A percentile compares a stretch with the other conserved stretches of the same genome.
These are phyloP conservation scores for Meyerozyma guilliermondii DNA, from an alignment of 1,139 yeast species.

Conservation along the genomic window DNA sequence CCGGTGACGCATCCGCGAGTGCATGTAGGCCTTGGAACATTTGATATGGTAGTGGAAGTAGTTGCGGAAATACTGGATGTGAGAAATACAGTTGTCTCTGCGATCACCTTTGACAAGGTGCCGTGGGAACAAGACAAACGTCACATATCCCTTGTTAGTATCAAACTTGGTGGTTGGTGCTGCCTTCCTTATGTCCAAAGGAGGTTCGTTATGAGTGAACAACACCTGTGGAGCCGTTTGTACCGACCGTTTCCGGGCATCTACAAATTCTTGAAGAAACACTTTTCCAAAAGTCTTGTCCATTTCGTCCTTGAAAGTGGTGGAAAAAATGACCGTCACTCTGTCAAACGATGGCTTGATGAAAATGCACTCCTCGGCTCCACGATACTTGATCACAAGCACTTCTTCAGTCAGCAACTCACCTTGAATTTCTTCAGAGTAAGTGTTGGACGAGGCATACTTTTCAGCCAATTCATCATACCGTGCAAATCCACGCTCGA, in stretches of 20 bases:
- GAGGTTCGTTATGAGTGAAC: constrained; percentile 87
- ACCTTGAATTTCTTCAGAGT: constrained; percentile 47
- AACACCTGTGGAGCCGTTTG: constrained; percentile 98
- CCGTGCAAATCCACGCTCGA: constrained; percentile 76
- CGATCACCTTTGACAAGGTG: constrained; percentile 67
- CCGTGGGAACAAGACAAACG: constrained; percentile 74
- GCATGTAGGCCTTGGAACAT: constrained; percentile 97
- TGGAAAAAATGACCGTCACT: constrained; percentile 93
- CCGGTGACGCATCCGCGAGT: constrained; percentile 95
- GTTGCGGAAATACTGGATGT: constrained; percentile 87
- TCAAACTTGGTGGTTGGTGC: constrained; percentile 23
- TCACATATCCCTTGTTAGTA: constrained; percentile 66
- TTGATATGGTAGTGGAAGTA: constrained; percentile 98
- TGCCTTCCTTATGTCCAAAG: constrained; percentile 61
- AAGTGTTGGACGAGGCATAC: constrained; percentile 44
- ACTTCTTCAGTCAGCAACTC: constrained; percentile 51
- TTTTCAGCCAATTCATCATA: constrained; percentile 65
- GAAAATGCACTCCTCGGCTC: constrained; percentile 78
- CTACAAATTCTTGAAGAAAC: constrained; percentile 94
- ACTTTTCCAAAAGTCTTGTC: constrained; percentile 94
- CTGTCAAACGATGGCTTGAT: constrained; percentile 92
- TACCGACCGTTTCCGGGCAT: constrained; percentile 91
- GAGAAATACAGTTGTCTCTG: constrained; percentile 80
- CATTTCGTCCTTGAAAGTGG: constrained; percentile 93
- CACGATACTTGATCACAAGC: constrained; percentile 80